Base-by-base conservation (phyloP, 768 basidiomycete species). In the Cystofilobasidium macerans region DNA sequence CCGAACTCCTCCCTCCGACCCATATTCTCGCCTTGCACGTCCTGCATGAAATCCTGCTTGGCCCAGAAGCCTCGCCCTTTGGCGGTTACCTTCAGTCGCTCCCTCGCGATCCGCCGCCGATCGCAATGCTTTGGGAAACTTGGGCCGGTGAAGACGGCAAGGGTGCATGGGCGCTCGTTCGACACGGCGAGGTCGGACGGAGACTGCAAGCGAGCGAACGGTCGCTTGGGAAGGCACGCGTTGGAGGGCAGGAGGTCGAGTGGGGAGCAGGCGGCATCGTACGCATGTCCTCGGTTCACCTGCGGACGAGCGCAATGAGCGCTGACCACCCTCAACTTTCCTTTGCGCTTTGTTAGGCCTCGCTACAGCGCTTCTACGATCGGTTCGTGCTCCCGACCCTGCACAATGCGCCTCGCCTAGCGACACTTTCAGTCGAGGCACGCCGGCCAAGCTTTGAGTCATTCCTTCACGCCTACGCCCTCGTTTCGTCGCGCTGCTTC, bases 401-500 rank as follows among this genome's bases (percentile, higher is more conserved):
- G 35, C 56, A 43, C 8, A 58, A 69, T 16, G 22, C 33, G 38
- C 57, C 61, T 9, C 45, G 13, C 71, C 30, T 72, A 69, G 22
- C 38, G 65, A 1, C 71, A 70, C 0, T n/a, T 38, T 3, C 43
- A 57, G 24, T 63, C 69, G 61, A 65, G 70, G 8, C 42, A n/a
- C 33, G 51, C 11, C 69, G 67, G 0, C 69, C 71, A 2, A 62
- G 72, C 0, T 69, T 75, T 57, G 33, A 63, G 2, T 65, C 78
- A 0, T 86, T 85, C 72, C 75, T 78, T 60, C 77, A 80, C 59
- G 82, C 85, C 13, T 83, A 81, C 71, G 77, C 81, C 1, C 80
- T 91, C 38, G 87, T 93, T 59, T 86, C 85, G 3, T 86, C 88
- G 5, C 81, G 90, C 43, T 86, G 88, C 3, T 93, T 93, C 76